phyloP scores from a whole-genome alignment of 345 rosid species.

The Brassica rapa region DNA sequence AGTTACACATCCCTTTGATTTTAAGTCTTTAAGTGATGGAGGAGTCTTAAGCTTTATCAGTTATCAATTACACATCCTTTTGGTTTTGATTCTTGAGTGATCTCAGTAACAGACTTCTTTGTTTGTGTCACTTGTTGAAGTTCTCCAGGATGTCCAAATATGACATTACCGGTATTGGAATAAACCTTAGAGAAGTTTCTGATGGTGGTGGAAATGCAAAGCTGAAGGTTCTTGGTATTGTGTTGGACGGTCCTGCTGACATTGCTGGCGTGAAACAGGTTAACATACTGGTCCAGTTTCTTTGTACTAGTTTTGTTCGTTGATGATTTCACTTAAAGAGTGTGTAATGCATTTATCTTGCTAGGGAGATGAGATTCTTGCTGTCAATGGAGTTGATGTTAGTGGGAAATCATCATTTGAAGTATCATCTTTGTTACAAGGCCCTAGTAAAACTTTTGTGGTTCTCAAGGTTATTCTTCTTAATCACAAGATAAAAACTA shows the following conservation, averaged over 20 bases:
- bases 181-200: constrained; percentile 91
- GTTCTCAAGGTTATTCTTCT: constrained; percentile 67
- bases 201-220: constrained; percentile 62
- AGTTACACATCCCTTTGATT: too few relatives aligned
- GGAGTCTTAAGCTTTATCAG: neutral
- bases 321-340: neutral
- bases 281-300: neutral
- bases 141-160: constrained; percentile 96
- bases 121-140: constrained; percentile 50
- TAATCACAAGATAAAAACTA: neutral
- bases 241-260: constrained; percentile 89
- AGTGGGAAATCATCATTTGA: constrained; percentile 90
- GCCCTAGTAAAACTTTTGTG: constrained; percentile 86
- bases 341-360: constrained; percentile 12
- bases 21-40: constrained; percentile 4
- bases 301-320: neutral
- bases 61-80: too few relatives aligned
- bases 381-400: constrained; percentile 80
- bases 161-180: constrained; percentile 88
- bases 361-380: constrained; percentile 83
- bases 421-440: constrained; percentile 90
- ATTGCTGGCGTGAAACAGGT: constrained; percentile 91
- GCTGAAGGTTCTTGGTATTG: constrained; percentile 77
- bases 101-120: neutral
- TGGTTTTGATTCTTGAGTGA: neutral